Evolutionary conservation across 345 rosid species (phyloP).

Genomic region (Pistacia integerrima): DNA sequence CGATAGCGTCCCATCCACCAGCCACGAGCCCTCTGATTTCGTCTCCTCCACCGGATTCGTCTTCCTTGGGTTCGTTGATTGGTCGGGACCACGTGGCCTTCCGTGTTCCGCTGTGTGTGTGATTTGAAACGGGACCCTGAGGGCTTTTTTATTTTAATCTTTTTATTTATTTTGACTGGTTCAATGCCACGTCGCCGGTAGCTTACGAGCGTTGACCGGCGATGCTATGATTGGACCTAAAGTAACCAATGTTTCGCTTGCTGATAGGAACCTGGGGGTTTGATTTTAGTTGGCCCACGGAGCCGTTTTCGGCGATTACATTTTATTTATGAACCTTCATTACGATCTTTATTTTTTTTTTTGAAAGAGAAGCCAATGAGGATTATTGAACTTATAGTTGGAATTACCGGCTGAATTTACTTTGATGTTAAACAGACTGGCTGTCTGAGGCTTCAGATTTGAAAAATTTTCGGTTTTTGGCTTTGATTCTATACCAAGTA

Average conservation of each 20-base stretch:
- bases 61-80: slow-evolving; percentile 6
- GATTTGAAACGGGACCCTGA: slow-evolving; percentile 70
- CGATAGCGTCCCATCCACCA: slow-evolving; percentile 26
- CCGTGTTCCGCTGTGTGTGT: slow-evolving; percentile 36
- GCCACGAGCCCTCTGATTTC: slow-evolving; percentile 6
- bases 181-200: slow-evolving; percentile 66
- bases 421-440: slow-evolving; percentile 48
- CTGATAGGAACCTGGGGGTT: slow-evolving; percentile 72
- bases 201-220: slow-evolving; percentile 49
- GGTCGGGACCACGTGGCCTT: slow-evolving; percentile 25
- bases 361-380: slow-evolving; percentile 48
- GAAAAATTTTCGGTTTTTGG: no score
- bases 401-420: slow-evolving; percentile 85
- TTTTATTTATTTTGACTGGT: slow-evolving; percentile 14
- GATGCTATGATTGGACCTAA: slow-evolving; percentile 63
- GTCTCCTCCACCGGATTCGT: slow-evolving; percentile 21
- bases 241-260: slow-evolving; percentile 44
- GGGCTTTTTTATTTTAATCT: slow-evolving; percentile 20
- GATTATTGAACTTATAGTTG: slow-evolving; percentile 43
- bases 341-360: no score
- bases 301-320: slow-evolving; percentile 73
- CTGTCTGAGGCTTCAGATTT: slow-evolving; percentile 53
- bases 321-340: background rate
- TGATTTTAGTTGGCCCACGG: slow-evolving; percentile 31
- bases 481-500: no score